Percentiles rank a stretch among this genome's conserved stretches.
Conservation (phyloP, 2,329 filamentous ascomycete genomes). For the Trichoderma breve region DNA sequence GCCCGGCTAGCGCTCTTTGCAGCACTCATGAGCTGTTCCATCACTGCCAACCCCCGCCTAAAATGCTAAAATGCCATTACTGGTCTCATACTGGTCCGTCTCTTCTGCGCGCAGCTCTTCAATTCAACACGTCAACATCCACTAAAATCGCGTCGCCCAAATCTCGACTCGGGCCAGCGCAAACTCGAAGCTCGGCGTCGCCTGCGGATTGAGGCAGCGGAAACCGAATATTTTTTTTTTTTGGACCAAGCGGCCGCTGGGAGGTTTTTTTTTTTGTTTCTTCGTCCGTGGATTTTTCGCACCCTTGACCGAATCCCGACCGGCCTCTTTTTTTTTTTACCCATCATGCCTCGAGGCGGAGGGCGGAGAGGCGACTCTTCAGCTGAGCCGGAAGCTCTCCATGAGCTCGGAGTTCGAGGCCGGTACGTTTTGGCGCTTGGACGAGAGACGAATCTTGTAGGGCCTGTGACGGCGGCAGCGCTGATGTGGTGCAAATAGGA, state of each 20-base stretch:
- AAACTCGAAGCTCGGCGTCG: conserved; percentile 14
- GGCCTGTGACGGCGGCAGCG: background rate
- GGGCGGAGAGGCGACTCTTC: conserved; percentile 24
- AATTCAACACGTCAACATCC: conserved; percentile 24
- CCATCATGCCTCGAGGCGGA: conserved; percentile 35
- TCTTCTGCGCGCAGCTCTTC: background rate
- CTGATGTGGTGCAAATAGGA: conserved; percentile 51
- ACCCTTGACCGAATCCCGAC: background rate
- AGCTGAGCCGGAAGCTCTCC: conserved; percentile 33
- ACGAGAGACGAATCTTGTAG: background rate
- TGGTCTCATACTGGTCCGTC: background rate
- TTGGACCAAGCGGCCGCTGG: background rate
- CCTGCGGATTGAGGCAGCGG: background rate
- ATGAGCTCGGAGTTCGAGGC: conserved; percentile 38
- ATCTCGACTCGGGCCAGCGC: conserved; percentile 4
- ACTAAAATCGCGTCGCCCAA: conserved; percentile 20
- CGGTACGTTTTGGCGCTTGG: conserved; percentile 34
- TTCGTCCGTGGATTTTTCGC: background rate
- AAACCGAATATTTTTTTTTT: background rate
- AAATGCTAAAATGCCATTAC: background rate
- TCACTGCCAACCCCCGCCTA: background rate
- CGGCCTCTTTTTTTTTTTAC: background rate
- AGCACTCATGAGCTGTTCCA: background rate
- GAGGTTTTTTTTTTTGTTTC: background rate
- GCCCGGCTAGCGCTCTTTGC: conserved; percentile 2